Conservation (phyloP, 1,284 basidiomycete species). For the Microbotryum violaceum region DNA sequence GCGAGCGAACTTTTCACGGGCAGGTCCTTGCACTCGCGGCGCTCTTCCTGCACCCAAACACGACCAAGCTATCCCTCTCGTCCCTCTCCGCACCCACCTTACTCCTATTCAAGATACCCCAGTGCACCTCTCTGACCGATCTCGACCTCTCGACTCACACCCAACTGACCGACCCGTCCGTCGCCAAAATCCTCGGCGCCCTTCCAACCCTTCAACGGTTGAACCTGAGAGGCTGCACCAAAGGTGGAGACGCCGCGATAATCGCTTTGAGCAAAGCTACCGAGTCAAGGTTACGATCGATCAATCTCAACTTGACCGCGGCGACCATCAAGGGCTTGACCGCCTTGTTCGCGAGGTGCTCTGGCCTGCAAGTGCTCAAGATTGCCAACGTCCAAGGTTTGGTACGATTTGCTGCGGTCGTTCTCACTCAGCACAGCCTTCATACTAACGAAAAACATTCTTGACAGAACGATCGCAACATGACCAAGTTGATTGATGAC, state of each 20-base stretch:
- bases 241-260: slow-evolving; percentile 31
- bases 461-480: slow-evolving; percentile 25
- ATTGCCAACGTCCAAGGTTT: slow-evolving; percentile 27
- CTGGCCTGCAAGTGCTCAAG: slow-evolving; percentile 31
- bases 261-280: slow-evolving; percentile 27
- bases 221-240: slow-evolving; percentile 29
- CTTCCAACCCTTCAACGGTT: slow-evolving; percentile 26
- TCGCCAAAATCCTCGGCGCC: slow-evolving; percentile 25
- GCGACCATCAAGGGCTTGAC: slow-evolving; percentile 31
- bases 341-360: slow-evolving; percentile 26
- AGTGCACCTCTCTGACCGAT: slow-evolving; percentile 21
- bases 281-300: slow-evolving; percentile 13
- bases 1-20: not conserved
- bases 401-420: slow-evolving; percentile 7
- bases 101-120: slow-evolving; percentile 20
- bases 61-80: slow-evolving; percentile 18
- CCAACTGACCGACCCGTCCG: slow-evolving; percentile 18
- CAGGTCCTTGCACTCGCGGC: slow-evolving; percentile 14
- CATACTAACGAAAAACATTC: not conserved
- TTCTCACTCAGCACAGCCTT: no score
- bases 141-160: slow-evolving; percentile 26
- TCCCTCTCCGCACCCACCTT: slow-evolving; percentile 11
- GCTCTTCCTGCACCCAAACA: slow-evolving; percentile 23
- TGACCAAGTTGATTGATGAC: slow-evolving; percentile 20
- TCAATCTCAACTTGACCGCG: slow-evolving; percentile 32